A percentile compares a stretch with the other conserved stretches of the same genome.
Conservation (phyloP, 768 basidiomycete species). For the Boletus tomentosulus region DNA sequence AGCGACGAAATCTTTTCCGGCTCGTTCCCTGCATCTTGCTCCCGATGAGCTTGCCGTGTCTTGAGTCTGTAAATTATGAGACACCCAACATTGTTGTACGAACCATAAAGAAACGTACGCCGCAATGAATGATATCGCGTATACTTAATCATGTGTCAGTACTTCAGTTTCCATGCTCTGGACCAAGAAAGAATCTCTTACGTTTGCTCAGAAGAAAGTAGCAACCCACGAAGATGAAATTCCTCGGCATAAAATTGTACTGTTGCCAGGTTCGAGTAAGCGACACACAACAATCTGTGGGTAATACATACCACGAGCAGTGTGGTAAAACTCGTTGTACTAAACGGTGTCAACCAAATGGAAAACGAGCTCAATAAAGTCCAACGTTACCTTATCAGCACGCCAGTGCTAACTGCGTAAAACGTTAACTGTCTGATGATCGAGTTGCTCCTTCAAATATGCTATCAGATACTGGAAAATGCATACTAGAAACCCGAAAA, state of each 20-base stretch:
- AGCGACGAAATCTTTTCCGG: slow-evolving; percentile 22
- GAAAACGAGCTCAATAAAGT: not conserved
- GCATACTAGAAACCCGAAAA: not conserved
- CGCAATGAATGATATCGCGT: slow-evolving; percentile 62
- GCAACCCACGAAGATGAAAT: slow-evolving; percentile 55
- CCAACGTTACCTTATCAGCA: slow-evolving; percentile 49
- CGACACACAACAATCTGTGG: not conserved
- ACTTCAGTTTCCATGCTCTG: not conserved
- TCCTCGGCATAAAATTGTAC: slow-evolving; percentile 53
- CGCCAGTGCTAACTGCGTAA: slow-evolving; percentile 63
- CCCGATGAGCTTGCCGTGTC: slow-evolving; percentile 51
- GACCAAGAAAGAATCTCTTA: slow-evolving; percentile 30
- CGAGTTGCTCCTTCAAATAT: slow-evolving; percentile 43
- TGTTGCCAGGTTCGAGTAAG: slow-evolving; percentile 19
- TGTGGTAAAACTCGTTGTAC: slow-evolving; percentile 40
- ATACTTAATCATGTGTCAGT: slow-evolving; percentile 39
- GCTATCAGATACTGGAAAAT: not conserved
- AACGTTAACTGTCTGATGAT: slow-evolving; percentile 52
- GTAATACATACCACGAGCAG: slow-evolving; percentile 47
- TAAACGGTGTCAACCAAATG: slow-evolving; percentile 5
- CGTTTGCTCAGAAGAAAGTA: slow-evolving; percentile 68
- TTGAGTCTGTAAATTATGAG: slow-evolving; percentile 45
- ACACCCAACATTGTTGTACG: not conserved
- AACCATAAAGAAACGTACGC: slow-evolving; percentile 39
- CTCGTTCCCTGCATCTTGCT: slow-evolving; percentile 50